Percentiles rank a stretch among this genome's conserved stretches.
These are phyloP conservation scores for Baorangia bicolor DNA, from an alignment of 768 basidiomycete species.

Conservation along the genomic window DNA sequence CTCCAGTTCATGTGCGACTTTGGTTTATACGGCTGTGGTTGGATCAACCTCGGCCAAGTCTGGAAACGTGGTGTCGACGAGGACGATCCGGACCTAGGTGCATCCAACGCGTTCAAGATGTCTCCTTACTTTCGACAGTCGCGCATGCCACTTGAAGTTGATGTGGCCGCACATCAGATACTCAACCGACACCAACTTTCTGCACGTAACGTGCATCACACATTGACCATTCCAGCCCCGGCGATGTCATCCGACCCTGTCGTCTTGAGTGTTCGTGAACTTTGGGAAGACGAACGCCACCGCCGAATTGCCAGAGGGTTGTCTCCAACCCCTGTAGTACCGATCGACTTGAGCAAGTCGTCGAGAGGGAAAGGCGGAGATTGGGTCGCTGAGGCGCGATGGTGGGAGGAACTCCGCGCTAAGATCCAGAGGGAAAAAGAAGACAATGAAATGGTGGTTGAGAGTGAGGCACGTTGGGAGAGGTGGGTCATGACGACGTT, in stretches of 20 bases:
- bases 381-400: slow-evolving; percentile 72
- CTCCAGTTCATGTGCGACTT: slow-evolving; percentile 96
- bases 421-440: slow-evolving; percentile 53
- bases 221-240: slow-evolving; percentile 57
- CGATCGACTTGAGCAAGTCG: slow-evolving; percentile 65
- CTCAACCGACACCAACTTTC: slow-evolving; percentile 72
- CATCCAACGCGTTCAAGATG: slow-evolving; percentile 34
- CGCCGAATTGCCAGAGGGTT: slow-evolving; percentile 68
- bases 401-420: slow-evolving; percentile 69
- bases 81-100: slow-evolving; percentile 13
- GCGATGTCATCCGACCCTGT: slow-evolving; percentile 63
- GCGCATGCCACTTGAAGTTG: slow-evolving; percentile 76
- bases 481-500: slow-evolving; percentile 83
- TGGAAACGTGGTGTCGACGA: slow-evolving; percentile 51
- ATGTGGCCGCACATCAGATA: slow-evolving; percentile 78
- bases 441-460: slow-evolving; percentile 22
- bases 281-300: slow-evolving; percentile 95
- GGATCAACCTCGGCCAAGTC: slow-evolving; percentile 72
- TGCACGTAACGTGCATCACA: slow-evolving; percentile 66
- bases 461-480: slow-evolving; percentile 52
- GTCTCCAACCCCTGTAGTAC: slow-evolving; percentile 69
- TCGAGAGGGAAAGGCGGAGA: slow-evolving; percentile 54
- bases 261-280: slow-evolving; percentile 84
- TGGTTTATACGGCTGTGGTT: slow-evolving; percentile 92
- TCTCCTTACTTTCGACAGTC: slow-evolving; percentile 69